Base-by-base conservation (phyloP, 176 grass and related monocot species). In the Aegilops bicornis region DNA sequence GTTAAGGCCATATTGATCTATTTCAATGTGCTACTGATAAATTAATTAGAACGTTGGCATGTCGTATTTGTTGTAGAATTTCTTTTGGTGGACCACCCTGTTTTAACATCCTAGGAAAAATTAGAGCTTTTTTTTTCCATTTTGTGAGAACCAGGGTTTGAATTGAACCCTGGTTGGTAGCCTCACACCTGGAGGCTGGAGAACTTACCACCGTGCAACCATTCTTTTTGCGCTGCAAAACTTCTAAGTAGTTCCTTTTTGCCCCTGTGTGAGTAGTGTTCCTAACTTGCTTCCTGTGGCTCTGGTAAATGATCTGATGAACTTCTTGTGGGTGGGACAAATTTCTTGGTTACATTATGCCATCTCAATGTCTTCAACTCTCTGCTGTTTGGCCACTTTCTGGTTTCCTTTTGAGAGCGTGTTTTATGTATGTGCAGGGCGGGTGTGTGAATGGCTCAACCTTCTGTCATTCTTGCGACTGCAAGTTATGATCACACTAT, bases 401-500 rank as follows among this genome's bases (percentile, higher is more conserved):
- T 77, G 4, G 15, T 79, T 25, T 36, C n/a, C 58, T 54, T 52
- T 40, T 86, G 37, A 82, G 29, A 63, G 27, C 4, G 11, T 65
- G 5, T 64, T 80, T 85, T 10, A 73, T 73, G 23, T 81, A 71
- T 82, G 69, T 0, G 62, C 71, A 85, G 86, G 64, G 6, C n/a
- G 58, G 62, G 31, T 30, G 83, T 66, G 56, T 37, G 76, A 80
- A 94, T 97, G 95, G 87, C 84, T 81, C 95, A 97, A 87, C 88
- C 97, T 77, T 92, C 89, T 80, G 97, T 96, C 19, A 91, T 96
- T 82, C 94, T 98, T 33, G 97, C 97, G 4, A 96, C 97, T 17
- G 94, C 93, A 48, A 94, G 97, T 60, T 98, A 98, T 84, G 97
- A 98, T 58, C 97, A 98, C 79, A 91, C 97, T 62, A 98, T 98